Percentiles rank a stretch among this genome's conserved stretches.
Evolutionary conservation across 495 filamentous ascomycete species (phyloP).

Genomic region (Polyplosphaeria fusca): DNA sequence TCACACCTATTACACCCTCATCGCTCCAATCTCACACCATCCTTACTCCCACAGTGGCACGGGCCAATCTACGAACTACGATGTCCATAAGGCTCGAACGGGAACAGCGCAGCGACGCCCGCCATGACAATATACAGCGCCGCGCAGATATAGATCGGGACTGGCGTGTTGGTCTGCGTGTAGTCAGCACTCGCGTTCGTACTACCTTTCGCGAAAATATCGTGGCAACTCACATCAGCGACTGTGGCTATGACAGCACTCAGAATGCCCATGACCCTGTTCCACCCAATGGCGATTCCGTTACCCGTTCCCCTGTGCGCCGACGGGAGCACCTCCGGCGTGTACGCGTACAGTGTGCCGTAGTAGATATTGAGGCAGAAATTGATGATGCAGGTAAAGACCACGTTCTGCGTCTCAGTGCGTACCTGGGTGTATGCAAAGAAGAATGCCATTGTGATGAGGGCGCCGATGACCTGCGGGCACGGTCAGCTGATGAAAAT

Average conservation of each 20-base stretch:
- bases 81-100: constrained; percentile 68
- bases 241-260: constrained; percentile 62
- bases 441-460: constrained; percentile 58
- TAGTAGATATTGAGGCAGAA: constrained; percentile 72
- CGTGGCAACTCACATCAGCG: constrained; percentile 44
- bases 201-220: neutral
- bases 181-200: neutral
- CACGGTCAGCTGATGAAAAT: constrained; percentile 69
- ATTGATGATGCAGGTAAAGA: constrained; percentile 62
- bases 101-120: constrained; percentile 55
- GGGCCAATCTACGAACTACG: constrained; percentile 60
- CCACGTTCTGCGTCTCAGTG: constrained; percentile 58
- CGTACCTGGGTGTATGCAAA: constrained; percentile 66
- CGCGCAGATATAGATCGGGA: constrained; percentile 68
- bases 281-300: constrained; percentile 64
- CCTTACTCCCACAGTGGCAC: no score
- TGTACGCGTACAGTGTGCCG: constrained; percentile 65
- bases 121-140: constrained; percentile 66
- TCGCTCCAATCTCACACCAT: no score
- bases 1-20: no score
- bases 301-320: constrained; percentile 70
- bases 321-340: constrained; percentile 59
- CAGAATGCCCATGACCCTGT: constrained; percentile 70
- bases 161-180: constrained; percentile 48
- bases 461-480: constrained; percentile 48